Base-by-base conservation (phyloP, 148 eudicot species). In the Camellia lanceoleosa region DNA sequence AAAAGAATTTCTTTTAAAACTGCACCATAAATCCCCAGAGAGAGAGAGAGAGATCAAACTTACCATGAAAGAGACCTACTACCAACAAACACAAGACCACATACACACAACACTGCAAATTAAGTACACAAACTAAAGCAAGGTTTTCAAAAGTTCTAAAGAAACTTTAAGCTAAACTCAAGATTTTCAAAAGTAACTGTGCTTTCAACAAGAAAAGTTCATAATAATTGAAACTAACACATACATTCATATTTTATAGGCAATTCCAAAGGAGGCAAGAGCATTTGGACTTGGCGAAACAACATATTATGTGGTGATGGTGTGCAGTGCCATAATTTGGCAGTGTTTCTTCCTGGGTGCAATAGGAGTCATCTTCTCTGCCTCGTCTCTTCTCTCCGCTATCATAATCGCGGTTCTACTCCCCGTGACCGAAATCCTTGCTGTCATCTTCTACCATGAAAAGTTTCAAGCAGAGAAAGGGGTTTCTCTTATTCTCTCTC, bases 301-400 rank as follows among this genome's bases (percentile, higher is more conserved):
- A 7, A 81, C 72, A 79, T 92, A 84, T 80, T 84, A 84, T 15
- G 46, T 82, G 11, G 86, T 92, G 51, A 44, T 92, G 19, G 81
- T 83, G 13, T 74, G 67, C 13, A 82, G 88, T 73, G 91, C 86
- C 44, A 74, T 92, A 12, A 9, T 83, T 74, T 92, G 94, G 93
- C 97, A 92, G 75, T 83, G 84, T 64, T 92, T 90, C 80, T 90
- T 89, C 82, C 77, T 92, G 59, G 97, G 97, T 18, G 90, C 88
- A 8, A 84, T 86, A 5, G 97, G 97, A 38, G 91, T 89, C 15
- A 86, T 91, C 30, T 85, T 88, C 82, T 85, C 85, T 4, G 91
- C 90, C 41, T 92, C 97, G 0, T 92, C 97, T 38, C 65, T 92
- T 73, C 71, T 89, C 3, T 89, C 87, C 1, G 90, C 84, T 6